phyloP scores from a whole-genome alignment of 768 basidiomycete genomes.

The Lentinula sp. region DNA sequence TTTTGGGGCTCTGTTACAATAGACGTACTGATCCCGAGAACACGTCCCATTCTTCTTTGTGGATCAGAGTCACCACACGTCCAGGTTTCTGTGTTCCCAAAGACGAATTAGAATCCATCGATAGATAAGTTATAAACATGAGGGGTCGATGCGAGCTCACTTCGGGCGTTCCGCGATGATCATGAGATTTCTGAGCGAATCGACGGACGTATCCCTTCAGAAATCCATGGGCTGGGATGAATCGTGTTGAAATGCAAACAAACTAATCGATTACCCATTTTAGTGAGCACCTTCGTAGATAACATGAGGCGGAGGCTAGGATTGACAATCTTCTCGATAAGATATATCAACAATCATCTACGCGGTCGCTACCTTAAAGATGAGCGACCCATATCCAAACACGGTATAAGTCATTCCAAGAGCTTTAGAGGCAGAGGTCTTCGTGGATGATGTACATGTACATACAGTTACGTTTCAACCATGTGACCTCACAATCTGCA shows the following conservation, averaged over 20 bases:
- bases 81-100: conserved; percentile 62
- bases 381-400: conserved; percentile 90
- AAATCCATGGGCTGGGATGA: conserved; percentile 60
- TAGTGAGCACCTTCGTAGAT: conserved; percentile 49
- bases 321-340: not conserved
- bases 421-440: not conserved
- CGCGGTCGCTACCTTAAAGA: conserved; percentile 64
- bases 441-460: too few species aligned
- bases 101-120: not conserved
- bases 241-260: too few species aligned
- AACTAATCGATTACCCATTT: too few species aligned
- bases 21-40: conserved; percentile 56
- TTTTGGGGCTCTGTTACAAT: not conserved
- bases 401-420: conserved; percentile 47
- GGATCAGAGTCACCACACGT: conserved; percentile 84
- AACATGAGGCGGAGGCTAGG: conserved; percentile 79
- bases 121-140: not conserved
- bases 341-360: too few species aligned
- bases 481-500: not conserved
- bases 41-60: conserved; percentile 81
- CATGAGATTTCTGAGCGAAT: conserved; percentile 88
- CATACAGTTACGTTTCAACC: not conserved
- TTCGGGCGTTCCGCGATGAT: conserved; percentile 88
- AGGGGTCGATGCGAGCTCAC: conserved; percentile 23
- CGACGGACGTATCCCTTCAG: conserved; percentile 87